Evolutionary conservation across 805 yeast genomes (phyloP), one percentile per base, ranked within the genome.

Genomic region (Schwanniomyces polymorphus): DNA sequence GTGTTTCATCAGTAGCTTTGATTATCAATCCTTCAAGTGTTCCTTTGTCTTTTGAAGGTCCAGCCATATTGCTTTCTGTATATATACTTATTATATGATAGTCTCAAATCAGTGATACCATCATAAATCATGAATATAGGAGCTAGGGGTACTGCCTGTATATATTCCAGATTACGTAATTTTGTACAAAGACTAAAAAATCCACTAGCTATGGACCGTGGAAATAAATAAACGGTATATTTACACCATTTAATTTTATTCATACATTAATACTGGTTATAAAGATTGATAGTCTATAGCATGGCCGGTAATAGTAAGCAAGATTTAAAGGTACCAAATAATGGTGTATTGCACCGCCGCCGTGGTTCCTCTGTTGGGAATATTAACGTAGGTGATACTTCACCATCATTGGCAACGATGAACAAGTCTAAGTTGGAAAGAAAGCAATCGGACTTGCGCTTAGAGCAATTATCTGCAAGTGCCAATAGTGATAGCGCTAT

Each of bases 281-380:
- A 7, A 12, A 14, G 33, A 12, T 28, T 12, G n/a, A 11, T 7
- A 28, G 33, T 11, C 7, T 9, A 31, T 16, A 37, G 2, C 12
- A 37, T 37, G 39, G n/a, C 27, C 14, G 27, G 21, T 37, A 14
- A 10, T 12, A 37, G 21, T 11, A 21, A 18, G 16, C 14, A 37
- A 21, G 16, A 23, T 11, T 37, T 37, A 17, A 23, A 18, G 3
- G 27, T 23, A 12, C 39, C 39, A 9, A 17, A 21, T 12, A 21
- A 11, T 9, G 27, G 14, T 18, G 27, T 11, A 6, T 21, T 21
- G 27, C 39, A 37, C 41, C 72, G 76, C 49, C 70, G 70, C 46
- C 63, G 90, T 54, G 76, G 81, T 8, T 85, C 94, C 1, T 85
- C 91, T 0, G 85, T 90, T 12, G 96, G 96, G 2, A 76, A 79